Base-by-base conservation (phyloP, 2,329 filamentous ascomycete species). In the Aspergillus carbonarius region DNA sequence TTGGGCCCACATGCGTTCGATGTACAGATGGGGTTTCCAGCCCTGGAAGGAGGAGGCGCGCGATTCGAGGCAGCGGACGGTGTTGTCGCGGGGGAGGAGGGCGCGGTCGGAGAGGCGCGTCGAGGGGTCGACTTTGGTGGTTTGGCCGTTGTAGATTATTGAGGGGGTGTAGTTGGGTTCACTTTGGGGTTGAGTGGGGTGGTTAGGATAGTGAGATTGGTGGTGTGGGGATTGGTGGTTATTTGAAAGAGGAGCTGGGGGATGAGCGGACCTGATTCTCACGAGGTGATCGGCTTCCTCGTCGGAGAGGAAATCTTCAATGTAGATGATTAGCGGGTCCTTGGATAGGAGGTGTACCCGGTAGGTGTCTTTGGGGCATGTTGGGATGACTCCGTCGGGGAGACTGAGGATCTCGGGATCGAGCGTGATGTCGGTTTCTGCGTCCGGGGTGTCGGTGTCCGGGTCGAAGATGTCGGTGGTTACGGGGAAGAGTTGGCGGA, bases 1-100 rank as follows among this genome's bases (percentile, higher is more conserved):
- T 66, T 87, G 85, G 1, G 82, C 82, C 81, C 84, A 85, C 62
- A 87, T 78, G 51, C 82, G 79, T 70, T 88, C 85, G 67, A 87
- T 81, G 58, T 83, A 85, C 1, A 85, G 78, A 53, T 84, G 74
- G 1, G 78, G 76, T 1, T 80, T 80, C 84, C 84, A 87, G 64
- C 85, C 85, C 69, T 88, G 85, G 68, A 87, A 84, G 8, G 75
- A 71, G 6, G 83, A 79, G 9, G 84, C 84, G 54, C 85, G 82
- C 32, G 80, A 73, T 67, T 87, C 85, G 59, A 87, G 80, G 66
- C 85, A 87, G 59, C 83, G 80, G 7, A 87, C 82, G 0, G 75
- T 75, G 18, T 72, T 63, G 64, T 81, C 77, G 58, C 81, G 77
- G 18, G 76, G 72, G 34, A 83, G 74, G 2, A 81, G 72, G 8